These are phyloP conservation scores for Thermochaetoides dissita DNA, from an alignment of 2,329 filamentous ascomycete genomes.

Conservation along the genomic window DNA sequence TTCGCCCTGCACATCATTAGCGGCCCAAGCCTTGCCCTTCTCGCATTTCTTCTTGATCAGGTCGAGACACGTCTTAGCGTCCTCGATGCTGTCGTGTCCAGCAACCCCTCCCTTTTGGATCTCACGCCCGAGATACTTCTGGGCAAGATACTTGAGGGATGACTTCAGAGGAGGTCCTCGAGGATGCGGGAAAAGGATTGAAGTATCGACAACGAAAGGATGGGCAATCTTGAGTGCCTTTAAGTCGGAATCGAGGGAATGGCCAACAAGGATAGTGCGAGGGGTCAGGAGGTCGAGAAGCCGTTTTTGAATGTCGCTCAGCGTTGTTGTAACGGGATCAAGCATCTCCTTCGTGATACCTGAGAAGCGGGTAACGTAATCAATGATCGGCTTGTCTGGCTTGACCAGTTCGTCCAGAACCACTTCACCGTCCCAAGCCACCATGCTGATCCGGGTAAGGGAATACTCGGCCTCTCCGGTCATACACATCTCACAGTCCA, in stretches of 20 bases:
- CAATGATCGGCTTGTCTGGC: conserved; percentile 70
- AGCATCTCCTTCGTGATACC: conserved; percentile 85
- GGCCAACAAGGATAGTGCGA: conserved; percentile 61
- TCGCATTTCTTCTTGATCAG: conserved; percentile 93
- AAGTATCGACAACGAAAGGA: conserved; percentile 86
- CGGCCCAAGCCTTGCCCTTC: conserved; percentile 76
- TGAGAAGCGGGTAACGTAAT: conserved; percentile 86
- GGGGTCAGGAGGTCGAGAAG: conserved; percentile 60
- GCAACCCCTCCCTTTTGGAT: conserved; percentile 62
- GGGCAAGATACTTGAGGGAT: conserved; percentile 74
- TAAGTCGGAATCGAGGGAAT: conserved; percentile 72
- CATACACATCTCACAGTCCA: conserved; percentile 97
- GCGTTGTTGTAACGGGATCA: conserved; percentile 65
- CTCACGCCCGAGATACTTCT: conserved; percentile 73
- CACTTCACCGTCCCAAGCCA: conserved; percentile 71
- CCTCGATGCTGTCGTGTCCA: conserved; percentile 87
- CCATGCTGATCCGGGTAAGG: conserved; percentile 74
- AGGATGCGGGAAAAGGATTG: conserved; percentile 78
- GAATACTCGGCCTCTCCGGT: conserved; percentile 68
- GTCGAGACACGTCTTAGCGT: conserved; percentile 80
- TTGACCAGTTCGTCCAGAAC: conserved; percentile 87
- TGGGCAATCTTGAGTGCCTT: conserved; percentile 75
- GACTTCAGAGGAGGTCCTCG: conserved; percentile 81
- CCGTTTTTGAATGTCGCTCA: conserved; percentile 67
- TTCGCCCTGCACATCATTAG: conserved; percentile 63